A percentile compares a stretch with the other conserved stretches of the same genome.
Evolutionary conservation across 768 basidiomycete genomes (phyloP).

Genomic region (Sistotremastrum suecicum): DNA sequence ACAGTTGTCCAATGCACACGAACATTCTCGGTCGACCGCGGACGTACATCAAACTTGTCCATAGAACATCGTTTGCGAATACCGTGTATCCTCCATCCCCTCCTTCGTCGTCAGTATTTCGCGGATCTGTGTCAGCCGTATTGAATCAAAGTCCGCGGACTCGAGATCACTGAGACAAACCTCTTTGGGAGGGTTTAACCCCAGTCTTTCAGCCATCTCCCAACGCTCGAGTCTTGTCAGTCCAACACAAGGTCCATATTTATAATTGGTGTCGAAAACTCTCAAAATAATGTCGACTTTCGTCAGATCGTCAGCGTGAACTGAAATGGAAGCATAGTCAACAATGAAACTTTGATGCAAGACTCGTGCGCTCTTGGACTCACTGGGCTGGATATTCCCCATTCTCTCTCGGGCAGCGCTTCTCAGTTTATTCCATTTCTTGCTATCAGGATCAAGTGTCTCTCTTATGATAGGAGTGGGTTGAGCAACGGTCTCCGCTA

Average conservation of each 20-base stretch:
- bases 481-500: slow-evolving; percentile 4
- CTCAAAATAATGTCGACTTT: slow-evolving; percentile 60
- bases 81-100: slow-evolving; percentile 37
- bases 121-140: slow-evolving; percentile 36
- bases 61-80: slow-evolving; percentile 50
- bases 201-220: slow-evolving; percentile 69
- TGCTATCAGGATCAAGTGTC: slow-evolving; percentile 29
- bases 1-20: too few species aligned
- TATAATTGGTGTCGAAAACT: slow-evolving; percentile 68
- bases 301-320: slow-evolving; percentile 48
- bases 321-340: slow-evolving; percentile 20
- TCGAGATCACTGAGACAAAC: slow-evolving; percentile 23
- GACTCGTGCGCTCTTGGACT: slow-evolving; percentile 17
- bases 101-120: slow-evolving; percentile 64
- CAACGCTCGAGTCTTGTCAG: slow-evolving; percentile 76
- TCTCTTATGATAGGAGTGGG: slow-evolving; percentile 8
- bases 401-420: slow-evolving; percentile 32
- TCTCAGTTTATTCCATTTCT: slow-evolving; percentile 31
- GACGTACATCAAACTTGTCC: slow-evolving; percentile 16
- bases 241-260: slow-evolving; percentile 71
- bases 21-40: too few species aligned
- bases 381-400: slow-evolving; percentile 46
- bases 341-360: not conserved
- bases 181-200: slow-evolving; percentile 68
- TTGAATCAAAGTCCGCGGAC: not conserved